Evolutionary conservation across 768 basidiomycete species (phyloP), one percentile per base, ranked within the genome.

Genomic region (Boletales sp.): DNA sequence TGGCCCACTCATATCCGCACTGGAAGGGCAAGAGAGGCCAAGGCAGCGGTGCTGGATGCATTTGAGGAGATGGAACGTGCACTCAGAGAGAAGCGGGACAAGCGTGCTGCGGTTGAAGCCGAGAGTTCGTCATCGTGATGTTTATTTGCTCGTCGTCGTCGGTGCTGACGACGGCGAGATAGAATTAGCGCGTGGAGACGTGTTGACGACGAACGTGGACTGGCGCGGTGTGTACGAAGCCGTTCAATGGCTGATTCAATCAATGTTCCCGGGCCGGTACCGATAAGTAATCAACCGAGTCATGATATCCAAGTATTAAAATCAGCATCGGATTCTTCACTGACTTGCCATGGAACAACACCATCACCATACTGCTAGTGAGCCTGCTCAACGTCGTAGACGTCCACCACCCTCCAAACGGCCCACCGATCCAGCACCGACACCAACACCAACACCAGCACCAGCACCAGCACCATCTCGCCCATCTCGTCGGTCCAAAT

Each of bases 61-160:
- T 91, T 92, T 61, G 82, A 87, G 57, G 81, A 84, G 68, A 71
- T 90, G 72, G 88, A 89, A 59, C 70, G 73, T 54, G 59, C 71
- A 11, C 66, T 90, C 56, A 65, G 69, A 60, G 71, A 70, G 65
- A 86, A 80, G 59, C 73, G 69, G 36, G 62, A 58, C 6, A 45
- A 33, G 34, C 57, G 67, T 12, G 55, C 59, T 62, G 34, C 64
- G 53, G 54, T 57, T 72, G 54, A 67, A 64, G 57, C 51, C 68
- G 61, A 73, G 58, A 57, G 57, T 79, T 51, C 59, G 70, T 59
- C 61, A 69, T 51, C 72, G 72, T 68, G 25, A 28, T 28, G 6
- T 7, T 28, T 6, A 28, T 67, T 12, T 41, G 15, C 38, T 32
- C 33, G 18, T 25, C 19, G 38, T 31, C 25, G 40, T 15, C 35